These are phyloP conservation scores for Inga leiocalycina DNA, from an alignment of 306 rosid genomes.

Conservation along the genomic window DNA sequence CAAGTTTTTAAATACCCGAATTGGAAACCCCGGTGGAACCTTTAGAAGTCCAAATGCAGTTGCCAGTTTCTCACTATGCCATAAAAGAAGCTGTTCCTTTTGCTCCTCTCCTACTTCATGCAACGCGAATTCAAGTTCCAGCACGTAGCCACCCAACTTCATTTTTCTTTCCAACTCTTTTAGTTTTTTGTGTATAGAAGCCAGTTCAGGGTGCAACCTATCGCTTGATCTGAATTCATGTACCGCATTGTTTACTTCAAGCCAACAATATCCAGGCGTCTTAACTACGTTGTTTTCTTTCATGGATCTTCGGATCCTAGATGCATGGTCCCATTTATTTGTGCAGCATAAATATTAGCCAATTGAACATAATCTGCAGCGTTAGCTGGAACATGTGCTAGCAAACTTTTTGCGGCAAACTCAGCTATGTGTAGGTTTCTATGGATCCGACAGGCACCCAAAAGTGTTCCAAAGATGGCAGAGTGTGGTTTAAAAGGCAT, in stretches of 20 bases:
- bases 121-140: conserved; percentile 81
- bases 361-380: conserved; percentile 72
- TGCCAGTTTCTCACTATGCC: conserved; percentile 90
- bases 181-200: conserved; percentile 62
- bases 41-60: conserved; percentile 78
- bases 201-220: conserved; percentile 70
- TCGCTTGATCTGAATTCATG: conserved; percentile 88
- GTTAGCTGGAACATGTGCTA: conserved; percentile 47
- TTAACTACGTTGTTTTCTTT: conserved; percentile 67
- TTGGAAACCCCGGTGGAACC: conserved; percentile 57
- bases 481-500: conserved; percentile 60
- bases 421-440: conserved; percentile 44
- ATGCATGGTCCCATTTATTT: conserved; percentile 56
- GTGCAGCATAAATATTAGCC: conserved; percentile 62
- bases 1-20: conserved; percentile 79
- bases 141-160: conserved; percentile 80
- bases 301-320: conserved; percentile 67
- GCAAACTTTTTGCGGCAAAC: conserved; percentile 64
- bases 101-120: conserved; percentile 84
- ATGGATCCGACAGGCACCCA: conserved; percentile 70
- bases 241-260: conserved; percentile 61
- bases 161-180: conserved; percentile 62
- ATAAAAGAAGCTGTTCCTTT: conserved; percentile 73
- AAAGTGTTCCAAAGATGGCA: conserved; percentile 63
- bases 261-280: conserved; percentile 86